phyloP scores from a whole-genome alignment of 257 asterid species.

The Solanum commersonii region DNA sequence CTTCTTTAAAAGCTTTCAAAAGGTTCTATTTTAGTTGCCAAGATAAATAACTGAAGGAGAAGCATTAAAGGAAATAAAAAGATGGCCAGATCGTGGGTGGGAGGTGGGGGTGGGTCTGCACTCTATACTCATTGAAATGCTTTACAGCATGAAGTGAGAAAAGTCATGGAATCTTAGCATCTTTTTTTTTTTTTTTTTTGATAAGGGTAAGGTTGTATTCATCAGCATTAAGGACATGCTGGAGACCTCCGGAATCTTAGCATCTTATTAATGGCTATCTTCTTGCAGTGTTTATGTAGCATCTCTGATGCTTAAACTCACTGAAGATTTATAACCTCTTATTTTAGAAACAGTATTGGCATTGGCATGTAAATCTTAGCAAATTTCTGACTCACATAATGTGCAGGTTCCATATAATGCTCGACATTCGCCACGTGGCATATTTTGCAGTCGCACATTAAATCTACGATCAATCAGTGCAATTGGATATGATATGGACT shows the following conservation, averaged over 20 bases:
- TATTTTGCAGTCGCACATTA: slow-evolving; percentile 72
- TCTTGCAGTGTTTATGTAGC: not conserved
- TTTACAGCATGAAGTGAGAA: not conserved
- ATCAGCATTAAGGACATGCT: too few relatives aligned
- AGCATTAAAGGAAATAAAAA: not conserved
- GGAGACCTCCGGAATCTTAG: not conserved
- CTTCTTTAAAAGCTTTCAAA: not conserved
- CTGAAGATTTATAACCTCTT: not conserved
- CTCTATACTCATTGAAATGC: not conserved
- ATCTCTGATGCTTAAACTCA: not conserved
- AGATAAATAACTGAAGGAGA: not conserved
- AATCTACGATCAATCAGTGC: slow-evolving; percentile 70
- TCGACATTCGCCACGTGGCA: slow-evolving; percentile 62
- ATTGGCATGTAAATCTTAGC: not conserved
- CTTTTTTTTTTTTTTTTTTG: too few relatives aligned
- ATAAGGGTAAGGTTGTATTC: too few relatives aligned
- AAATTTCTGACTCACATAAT: not conserved
- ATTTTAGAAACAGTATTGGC: not conserved
- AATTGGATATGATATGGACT: slow-evolving; percentile 89
- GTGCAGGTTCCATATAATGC: slow-evolving; percentile 62
- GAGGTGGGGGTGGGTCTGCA: not conserved
- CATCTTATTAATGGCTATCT: not conserved
- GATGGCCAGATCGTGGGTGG: not conserved
- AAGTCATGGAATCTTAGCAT: not conserved
- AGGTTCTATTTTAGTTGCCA: not conserved